These are phyloP conservation scores for Blastocystis sp. DNA, from an alignment of 352 stramenopile genomes.

Conservation along the genomic window DNA sequence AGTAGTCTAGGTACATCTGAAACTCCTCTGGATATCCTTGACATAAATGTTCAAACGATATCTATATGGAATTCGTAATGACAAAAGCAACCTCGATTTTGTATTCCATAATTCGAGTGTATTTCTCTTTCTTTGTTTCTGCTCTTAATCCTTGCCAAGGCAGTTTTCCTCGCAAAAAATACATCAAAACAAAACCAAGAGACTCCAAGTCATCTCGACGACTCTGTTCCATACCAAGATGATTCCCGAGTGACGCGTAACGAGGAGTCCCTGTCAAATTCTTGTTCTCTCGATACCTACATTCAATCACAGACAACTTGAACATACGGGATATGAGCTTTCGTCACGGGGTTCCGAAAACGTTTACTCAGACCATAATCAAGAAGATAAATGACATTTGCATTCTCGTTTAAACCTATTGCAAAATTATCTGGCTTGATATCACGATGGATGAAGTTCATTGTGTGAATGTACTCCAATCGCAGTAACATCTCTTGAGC, in stretches of 20 bases:
- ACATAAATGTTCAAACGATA: slow-evolving; percentile 67
- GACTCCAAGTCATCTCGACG: slow-evolving; percentile 85
- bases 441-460: slow-evolving; percentile 87
- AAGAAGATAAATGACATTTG: slow-evolving; percentile 85
- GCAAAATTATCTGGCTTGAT: slow-evolving; percentile 92
- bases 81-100: slow-evolving; percentile 72
- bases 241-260: slow-evolving; percentile 86
- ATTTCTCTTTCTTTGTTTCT: slow-evolving; percentile 91
- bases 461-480: slow-evolving; percentile 87
- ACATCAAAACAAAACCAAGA: slow-evolving; percentile 85
- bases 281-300: slow-evolving; percentile 85
- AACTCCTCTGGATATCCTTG: slow-evolving; percentile 70
- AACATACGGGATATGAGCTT: slow-evolving; percentile 79
- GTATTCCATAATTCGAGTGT: slow-evolving; percentile 85
- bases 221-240: slow-evolving; percentile 86
- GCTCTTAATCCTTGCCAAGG: slow-evolving; percentile 88
- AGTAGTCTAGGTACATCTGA: slow-evolving; percentile 74
- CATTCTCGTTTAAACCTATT: slow-evolving; percentile 79
- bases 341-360: slow-evolving; percentile 82
- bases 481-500: slow-evolving; percentile 81
- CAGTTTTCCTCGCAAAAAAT: slow-evolving; percentile 81
- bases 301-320: slow-evolving; percentile 53
- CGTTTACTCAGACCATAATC: slow-evolving; percentile 87
- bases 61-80: slow-evolving; percentile 24
- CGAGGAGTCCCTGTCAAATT: slow-evolving; percentile 84